phyloP scores from a whole-genome alignment of 176 grass and related monocot species.

The Bromus sterilis region DNA sequence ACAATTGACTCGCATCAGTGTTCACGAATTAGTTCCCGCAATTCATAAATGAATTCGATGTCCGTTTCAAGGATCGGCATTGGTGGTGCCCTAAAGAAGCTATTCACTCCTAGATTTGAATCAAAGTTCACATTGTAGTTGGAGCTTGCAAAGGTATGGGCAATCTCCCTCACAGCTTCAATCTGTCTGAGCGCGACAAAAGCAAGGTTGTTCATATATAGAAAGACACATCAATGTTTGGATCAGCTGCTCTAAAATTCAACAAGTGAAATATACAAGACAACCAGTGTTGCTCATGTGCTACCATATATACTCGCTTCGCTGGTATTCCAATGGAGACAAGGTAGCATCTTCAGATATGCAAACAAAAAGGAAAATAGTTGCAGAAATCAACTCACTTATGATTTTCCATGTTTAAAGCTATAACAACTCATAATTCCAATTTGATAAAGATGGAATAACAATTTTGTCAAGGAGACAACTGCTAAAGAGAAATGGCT shows the following conservation, averaged over 20 bases:
- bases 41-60: no score
- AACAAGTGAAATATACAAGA: neutral
- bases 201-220: constrained; percentile 38
- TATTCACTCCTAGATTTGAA: no score
- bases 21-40: no score
- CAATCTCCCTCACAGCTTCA: no score
- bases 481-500: neutral
- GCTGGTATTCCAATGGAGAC: no score
- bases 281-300: neutral
- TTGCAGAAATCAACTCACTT: neutral
- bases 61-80: no score
- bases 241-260: neutral
- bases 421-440: neutral
- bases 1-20: no score
- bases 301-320: no score
- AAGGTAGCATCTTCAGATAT: constrained; percentile 59
- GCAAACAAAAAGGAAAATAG: neutral
- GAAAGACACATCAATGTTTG: neutral
- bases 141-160: no score
- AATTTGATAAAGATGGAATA: neutral
- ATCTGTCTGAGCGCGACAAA: no score
- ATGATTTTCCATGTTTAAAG: neutral
- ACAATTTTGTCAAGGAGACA: neutral
- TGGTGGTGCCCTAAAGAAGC: no score
- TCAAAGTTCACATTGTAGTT: no score